A percentile compares a stretch with the other conserved stretches of the same genome.
phyloP scores from a whole-genome alignment of 202 grass and related monocot genomes.

The Panicum hallii region DNA sequence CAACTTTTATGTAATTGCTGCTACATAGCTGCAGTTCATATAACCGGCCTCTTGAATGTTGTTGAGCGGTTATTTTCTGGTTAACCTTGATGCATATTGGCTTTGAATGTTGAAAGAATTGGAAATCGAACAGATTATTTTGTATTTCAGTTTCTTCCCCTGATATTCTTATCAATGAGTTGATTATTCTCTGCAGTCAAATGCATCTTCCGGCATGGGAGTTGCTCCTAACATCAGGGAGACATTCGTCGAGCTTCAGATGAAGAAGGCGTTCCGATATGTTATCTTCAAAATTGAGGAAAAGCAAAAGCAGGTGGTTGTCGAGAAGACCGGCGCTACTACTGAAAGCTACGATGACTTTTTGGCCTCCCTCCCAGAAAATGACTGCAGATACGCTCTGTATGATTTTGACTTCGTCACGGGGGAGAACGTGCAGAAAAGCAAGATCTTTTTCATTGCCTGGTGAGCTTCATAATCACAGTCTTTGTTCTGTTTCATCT shows the following conservation, averaged over 20 bases:
- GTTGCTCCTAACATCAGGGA: conserved; percentile 75
- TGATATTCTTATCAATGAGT: conserved; percentile 10
- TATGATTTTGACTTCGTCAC: conserved; percentile 99
- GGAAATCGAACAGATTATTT: neutral
- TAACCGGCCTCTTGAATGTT: neutral
- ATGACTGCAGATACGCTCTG: conserved; percentile 92
- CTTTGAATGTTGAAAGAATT: neutral
- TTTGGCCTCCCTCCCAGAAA: conserved; percentile 82
- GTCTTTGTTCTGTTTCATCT: neutral
- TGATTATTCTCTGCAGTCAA: conserved; percentile 65
- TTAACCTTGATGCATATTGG: neutral
- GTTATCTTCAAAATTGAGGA: conserved; percentile 94
- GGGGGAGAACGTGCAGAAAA: conserved; percentile 90
- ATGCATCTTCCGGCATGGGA: conserved; percentile 89
- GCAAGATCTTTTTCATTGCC: conserved; percentile 98
- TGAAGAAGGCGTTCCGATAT: conserved; percentile 86
- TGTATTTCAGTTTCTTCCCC: neutral
- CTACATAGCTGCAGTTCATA: neutral
- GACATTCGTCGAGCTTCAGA: conserved; percentile 82
- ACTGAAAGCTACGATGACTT: conserved; percentile 97
- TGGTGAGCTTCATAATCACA: conserved; percentile 61
- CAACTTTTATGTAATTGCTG: neutral
- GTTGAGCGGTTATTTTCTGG: conserved; percentile 4
- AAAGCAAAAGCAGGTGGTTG: conserved; percentile 82
- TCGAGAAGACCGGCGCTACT: conserved; percentile 86